These are phyloP conservation scores for Eucalyptus curtisii DNA, from an alignment of 345 rosid genomes.

Conservation along the genomic window DNA sequence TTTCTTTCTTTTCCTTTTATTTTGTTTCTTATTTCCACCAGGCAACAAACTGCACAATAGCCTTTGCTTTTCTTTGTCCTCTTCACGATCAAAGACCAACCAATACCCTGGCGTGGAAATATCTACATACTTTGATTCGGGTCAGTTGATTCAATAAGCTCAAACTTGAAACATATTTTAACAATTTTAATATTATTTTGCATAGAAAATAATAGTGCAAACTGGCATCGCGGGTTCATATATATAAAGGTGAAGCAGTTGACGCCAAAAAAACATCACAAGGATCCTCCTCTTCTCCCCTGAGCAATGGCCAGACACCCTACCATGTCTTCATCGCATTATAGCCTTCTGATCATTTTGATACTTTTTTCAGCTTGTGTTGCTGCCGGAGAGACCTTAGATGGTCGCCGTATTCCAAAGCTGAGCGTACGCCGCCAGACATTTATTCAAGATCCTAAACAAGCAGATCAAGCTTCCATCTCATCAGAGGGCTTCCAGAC, in stretches of 20 bases:
- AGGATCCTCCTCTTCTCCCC: not conserved
- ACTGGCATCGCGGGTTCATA: too few species aligned
- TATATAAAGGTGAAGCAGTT: not conserved
- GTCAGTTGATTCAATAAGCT: accelerated
- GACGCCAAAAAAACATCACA: not conserved
- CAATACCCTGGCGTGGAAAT: too few species aligned
- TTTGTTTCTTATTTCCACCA: too few species aligned
- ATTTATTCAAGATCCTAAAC: not conserved
- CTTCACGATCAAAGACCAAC: too few species aligned
- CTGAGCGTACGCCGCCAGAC: not conserved
- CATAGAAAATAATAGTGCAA: too few species aligned
- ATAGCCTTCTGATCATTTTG: not conserved
- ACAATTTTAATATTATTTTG: accelerated
- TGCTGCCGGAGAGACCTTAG: not conserved
- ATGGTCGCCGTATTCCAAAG: not conserved
- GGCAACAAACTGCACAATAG: too few species aligned
- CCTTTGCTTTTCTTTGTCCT: too few species aligned
- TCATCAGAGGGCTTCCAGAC: conserved; percentile 3
- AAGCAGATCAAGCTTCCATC: not conserved
- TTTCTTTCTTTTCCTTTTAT: too few species aligned
- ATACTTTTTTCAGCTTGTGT: not conserved
- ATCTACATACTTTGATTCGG: too few species aligned
- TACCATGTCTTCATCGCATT: not conserved
- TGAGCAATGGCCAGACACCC: not conserved
- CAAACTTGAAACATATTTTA: too few species aligned